These are phyloP conservation scores for Taphrina betulina DNA, from an alignment of 1,139 yeast species.

Conservation along the genomic window DNA sequence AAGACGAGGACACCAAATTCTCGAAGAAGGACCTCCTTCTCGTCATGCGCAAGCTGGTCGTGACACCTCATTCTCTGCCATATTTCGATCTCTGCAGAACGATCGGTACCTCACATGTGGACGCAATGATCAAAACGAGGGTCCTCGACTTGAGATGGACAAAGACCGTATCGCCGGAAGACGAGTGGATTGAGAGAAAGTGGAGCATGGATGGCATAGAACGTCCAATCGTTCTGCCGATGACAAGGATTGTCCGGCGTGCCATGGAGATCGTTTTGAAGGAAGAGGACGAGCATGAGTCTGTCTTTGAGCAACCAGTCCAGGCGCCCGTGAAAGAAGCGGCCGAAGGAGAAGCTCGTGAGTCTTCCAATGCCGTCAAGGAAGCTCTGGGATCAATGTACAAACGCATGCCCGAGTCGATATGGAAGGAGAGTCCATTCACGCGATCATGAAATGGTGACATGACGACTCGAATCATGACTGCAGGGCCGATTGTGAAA, in stretches of 20 bases:
- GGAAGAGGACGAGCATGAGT: conserved; percentile 5
- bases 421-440: no score
- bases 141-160: conserved; percentile 29
- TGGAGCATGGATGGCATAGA: conserved; percentile 28
- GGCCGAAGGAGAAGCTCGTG: no score
- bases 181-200: conserved; percentile 17
- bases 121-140: conserved; percentile 22
- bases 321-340: no score
- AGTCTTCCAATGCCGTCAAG: no score
- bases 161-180: conserved; percentile 25
- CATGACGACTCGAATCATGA: no score
- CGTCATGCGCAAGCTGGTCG: conserved; percentile 26
- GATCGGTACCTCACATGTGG: conserved; percentile 17
- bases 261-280: conserved; percentile 27
- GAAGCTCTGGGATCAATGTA: no score
- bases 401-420: no score
- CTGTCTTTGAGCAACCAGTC: no score
- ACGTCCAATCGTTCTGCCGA: conserved; percentile 25
- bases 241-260: conserved; percentile 24
- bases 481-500: no score
- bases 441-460: no score
- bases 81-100: conserved; percentile 22
- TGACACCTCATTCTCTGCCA: conserved; percentile 23
- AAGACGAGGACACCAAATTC: conserved; percentile 7
- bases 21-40: conserved; percentile 8